phyloP scores from a whole-genome alignment of 202 grass and related monocot genomes.

The Setaria italica region DNA sequence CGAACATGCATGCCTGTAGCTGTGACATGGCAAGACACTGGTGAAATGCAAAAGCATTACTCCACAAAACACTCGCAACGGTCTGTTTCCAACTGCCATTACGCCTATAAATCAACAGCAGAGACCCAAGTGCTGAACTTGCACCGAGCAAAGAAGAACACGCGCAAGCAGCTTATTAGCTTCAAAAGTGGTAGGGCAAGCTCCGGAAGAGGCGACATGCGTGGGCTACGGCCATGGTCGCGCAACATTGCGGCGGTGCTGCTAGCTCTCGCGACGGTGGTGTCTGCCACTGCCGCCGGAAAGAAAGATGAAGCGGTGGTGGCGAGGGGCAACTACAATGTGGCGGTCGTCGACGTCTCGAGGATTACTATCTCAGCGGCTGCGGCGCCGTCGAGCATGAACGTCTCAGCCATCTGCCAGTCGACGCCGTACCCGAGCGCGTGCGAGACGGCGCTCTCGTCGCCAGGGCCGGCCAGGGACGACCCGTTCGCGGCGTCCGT shows the following conservation, averaged over 20 bases:
- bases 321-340: neutral
- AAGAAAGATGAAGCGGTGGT: neutral
- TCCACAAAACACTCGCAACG: neutral
- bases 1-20: neutral
- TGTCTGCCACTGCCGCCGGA: neutral
- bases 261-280: slow-evolving; percentile 1
- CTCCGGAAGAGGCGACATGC: neutral
- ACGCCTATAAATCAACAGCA: neutral
- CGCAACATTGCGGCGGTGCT: slow-evolving; percentile 25
- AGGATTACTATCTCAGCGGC: neutral
- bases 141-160: neutral
- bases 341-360: neutral
- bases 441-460: slow-evolving; percentile 62
- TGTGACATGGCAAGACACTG: neutral
- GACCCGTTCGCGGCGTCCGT: slow-evolving; percentile 66
- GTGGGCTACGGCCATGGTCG: neutral
- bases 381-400: neutral
- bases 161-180: neutral
- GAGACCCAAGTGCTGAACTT: neutral
- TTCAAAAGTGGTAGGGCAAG: neutral
- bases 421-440: slow-evolving; percentile 64
- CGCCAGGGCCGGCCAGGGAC: neutral
- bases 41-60: neutral
- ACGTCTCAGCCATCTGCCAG: slow-evolving; percentile 47
- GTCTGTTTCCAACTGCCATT: neutral